These are phyloP conservation scores for Ochetophila trinervis DNA, from an alignment of 306 rosid species.

Conservation along the genomic window DNA sequence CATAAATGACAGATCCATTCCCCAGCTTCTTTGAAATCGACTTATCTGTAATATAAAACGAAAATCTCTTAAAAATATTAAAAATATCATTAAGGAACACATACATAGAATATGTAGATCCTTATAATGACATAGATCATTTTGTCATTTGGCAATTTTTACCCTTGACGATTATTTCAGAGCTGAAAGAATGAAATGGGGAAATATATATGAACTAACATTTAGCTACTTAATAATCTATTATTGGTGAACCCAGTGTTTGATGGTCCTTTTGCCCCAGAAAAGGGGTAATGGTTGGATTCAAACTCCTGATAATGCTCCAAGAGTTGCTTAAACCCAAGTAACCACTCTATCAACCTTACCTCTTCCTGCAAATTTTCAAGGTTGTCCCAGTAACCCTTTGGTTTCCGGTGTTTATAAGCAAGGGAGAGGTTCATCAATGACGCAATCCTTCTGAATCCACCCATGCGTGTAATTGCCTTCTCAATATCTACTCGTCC, in stretches of 20 bases:
- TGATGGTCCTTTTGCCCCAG: too few relatives aligned
- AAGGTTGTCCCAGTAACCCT: slow-evolving; percentile 86
- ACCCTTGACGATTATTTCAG: too few relatives aligned
- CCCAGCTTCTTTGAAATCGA: slow-evolving; percentile 87
- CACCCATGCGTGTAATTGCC: slow-evolving; percentile 88
- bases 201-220: too few relatives aligned
- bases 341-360: not conserved
- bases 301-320: too few relatives aligned
- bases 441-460: slow-evolving; percentile 76
- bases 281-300: too few relatives aligned
- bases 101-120: too few relatives aligned
- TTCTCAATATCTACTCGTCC: slow-evolving; percentile 88
- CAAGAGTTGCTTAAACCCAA: too few relatives aligned
- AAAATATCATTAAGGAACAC: not conserved
- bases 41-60: slow-evolving; percentile 50
- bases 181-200: too few relatives aligned
- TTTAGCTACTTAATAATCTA: too few relatives aligned
- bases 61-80: slow-evolving; percentile 6
- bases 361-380: slow-evolving; percentile 77
- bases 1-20: slow-evolving; percentile 86
- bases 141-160: too few relatives aligned
- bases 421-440: slow-evolving; percentile 80
- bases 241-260: too few relatives aligned
- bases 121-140: too few relatives aligned
- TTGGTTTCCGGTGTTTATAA: slow-evolving; percentile 84